phyloP scores from a whole-genome alignment of 192 early-diverging fungal species.

The Lunasporangiospora selenospora region DNA sequence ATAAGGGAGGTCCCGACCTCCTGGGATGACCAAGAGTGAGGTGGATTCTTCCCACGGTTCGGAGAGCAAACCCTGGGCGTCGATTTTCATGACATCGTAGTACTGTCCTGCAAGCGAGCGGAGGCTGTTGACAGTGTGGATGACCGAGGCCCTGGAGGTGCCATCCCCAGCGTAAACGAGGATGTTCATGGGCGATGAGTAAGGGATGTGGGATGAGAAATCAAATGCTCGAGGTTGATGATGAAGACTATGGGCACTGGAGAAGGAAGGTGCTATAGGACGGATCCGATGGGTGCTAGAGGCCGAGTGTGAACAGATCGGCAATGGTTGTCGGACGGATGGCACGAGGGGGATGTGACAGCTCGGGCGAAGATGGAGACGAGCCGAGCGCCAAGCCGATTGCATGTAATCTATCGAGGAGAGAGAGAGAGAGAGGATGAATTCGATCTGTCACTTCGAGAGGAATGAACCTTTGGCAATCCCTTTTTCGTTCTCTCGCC shows the following conservation, averaged over 20 bases:
- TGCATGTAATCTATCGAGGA: too few relatives aligned
- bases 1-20: slow-evolving; percentile 89
- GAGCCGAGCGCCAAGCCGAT: too few relatives aligned
- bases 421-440: too few relatives aligned
- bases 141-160: slow-evolving; percentile 64
- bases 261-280: not conserved
- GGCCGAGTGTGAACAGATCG: too few relatives aligned
- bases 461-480: too few relatives aligned
- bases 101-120: slow-evolving; percentile 65
- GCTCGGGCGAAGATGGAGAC: too few relatives aligned
- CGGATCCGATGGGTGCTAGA: not conserved
- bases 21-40: slow-evolving; percentile 88
- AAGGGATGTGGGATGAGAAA: slow-evolving; percentile 37
- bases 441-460: too few relatives aligned
- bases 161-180: slow-evolving; percentile 87
- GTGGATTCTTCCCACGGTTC: slow-evolving; percentile 92
- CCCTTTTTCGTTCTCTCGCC: too few relatives aligned
- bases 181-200: slow-evolving; percentile 70
- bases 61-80: slow-evolving; percentile 68
- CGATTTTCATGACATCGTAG: slow-evolving; percentile 92
- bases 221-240: slow-evolving; percentile 20
- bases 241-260: too few relatives aligned
- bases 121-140: slow-evolving; percentile 74
- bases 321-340: too few relatives aligned
- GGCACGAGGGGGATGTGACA: too few relatives aligned